These are phyloP conservation scores for Persicaria tinctoria DNA, from an alignment of 148 eudicot genomes.

Conservation along the genomic window DNA sequence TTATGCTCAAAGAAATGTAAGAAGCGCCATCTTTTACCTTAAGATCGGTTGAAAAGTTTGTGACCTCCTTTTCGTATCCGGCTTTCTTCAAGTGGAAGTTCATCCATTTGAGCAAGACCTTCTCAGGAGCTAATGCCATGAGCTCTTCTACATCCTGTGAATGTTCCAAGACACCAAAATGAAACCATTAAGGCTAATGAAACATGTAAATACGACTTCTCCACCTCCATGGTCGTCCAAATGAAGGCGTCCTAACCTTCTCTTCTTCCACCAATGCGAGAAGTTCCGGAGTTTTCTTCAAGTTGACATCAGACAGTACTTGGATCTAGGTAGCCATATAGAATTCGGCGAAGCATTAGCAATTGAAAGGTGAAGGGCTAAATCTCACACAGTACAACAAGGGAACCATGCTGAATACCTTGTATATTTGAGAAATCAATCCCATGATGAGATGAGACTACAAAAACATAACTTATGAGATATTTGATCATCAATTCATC, in stretches of 20 bases:
- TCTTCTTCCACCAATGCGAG: conserved; percentile 75
- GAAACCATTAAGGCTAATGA: not conserved
- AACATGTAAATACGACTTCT: not conserved
- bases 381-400: not conserved
- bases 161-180: not conserved
- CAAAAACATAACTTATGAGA: conserved; percentile 20
- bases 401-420: conserved; percentile 29
- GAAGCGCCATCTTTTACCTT: conserved; percentile 33
- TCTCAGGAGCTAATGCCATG: conserved; percentile 59
- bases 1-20: not conserved
- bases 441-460: conserved; percentile 87
- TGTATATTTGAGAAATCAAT: conserved; percentile 68
- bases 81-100: conserved; percentile 77
- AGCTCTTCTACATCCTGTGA: conserved; percentile 81
- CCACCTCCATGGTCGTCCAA: not conserved
- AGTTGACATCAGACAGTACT: conserved; percentile 61
- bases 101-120: conserved; percentile 79
- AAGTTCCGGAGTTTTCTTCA: conserved; percentile 83
- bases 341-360: not conserved
- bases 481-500: not conserved
- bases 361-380: not conserved
- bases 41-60: conserved; percentile 69
- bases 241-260: conserved; percentile 26
- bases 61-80: conserved; percentile 62
- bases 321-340: conserved; percentile 46